Evolutionary conservation across 495 filamentous ascomycete genomes (phyloP), one percentile per base, ranked within the genome.

Genomic region (Aspergillus ostianus): DNA sequence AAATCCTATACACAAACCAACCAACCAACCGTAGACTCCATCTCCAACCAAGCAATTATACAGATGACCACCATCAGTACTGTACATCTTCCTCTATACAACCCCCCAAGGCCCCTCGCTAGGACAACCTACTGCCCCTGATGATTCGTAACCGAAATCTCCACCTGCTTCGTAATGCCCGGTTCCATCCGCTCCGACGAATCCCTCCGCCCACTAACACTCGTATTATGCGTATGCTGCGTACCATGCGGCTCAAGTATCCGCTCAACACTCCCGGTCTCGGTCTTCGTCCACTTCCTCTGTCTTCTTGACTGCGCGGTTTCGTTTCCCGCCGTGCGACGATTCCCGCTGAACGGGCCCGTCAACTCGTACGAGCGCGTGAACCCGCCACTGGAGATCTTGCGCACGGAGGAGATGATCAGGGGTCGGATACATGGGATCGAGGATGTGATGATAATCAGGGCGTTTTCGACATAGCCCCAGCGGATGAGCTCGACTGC

Each of bases 361-460:
- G 63, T 70, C 26, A 75, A 67, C 47, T 77, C 72, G 55, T 75
- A 75, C 4, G 72, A 71, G 8, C 64, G 61, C 10, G 72, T 64
- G 20, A 51, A 51, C 15, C 57, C 65, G 45, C 56, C 62, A 47
- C 69, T 74, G 56, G 72, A 75, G 52, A 77, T 54, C 51, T 77
- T 77, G 32, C 67, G 66, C n/a, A 75, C 72, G 12, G 73, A 77
- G 20, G 70, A 73, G 9, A 75, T 73, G 45, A 73, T 27, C 46
- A 75, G 61, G 2, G 73, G 71, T 0, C 73, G 67, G 47, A 75
- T 72, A 44, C 69, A 73, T 15, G 73, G 73, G 36, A 75, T 64
- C 0, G 69, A 72, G 7, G 71, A 73, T 7, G 71, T 73, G 61
- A 70, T 71, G 52, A 73, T 73, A 29, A 72, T 73, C 17, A 75